These are phyloP conservation scores for Dalechampia spathulata DNA, from an alignment of 441 rosid genomes.

Conservation along the genomic window DNA sequence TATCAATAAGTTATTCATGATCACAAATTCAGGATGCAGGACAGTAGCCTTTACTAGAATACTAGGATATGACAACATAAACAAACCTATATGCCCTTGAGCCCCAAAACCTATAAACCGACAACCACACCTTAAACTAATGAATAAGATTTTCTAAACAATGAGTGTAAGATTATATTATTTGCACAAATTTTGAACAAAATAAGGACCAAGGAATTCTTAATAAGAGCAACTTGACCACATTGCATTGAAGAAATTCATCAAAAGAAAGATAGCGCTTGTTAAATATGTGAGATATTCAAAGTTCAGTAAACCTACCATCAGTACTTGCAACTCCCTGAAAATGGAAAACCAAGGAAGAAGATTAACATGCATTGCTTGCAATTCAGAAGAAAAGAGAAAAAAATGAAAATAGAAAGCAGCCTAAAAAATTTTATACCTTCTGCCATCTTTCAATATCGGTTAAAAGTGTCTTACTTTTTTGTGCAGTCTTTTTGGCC, in stretches of 20 bases:
- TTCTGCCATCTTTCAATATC: conserved; percentile 97
- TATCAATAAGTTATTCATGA: conserved; percentile 4
- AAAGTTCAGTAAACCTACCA: conserved; percentile 39
- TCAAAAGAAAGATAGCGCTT: neutral
- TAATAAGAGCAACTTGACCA: neutral
- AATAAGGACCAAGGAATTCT: neutral
- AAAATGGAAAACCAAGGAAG: conserved; percentile 20
- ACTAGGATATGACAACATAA: neutral
- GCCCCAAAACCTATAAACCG: neutral
- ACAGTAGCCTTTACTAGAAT: neutral
- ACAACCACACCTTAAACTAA: neutral
- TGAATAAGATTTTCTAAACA: neutral
- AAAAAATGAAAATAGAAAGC: neutral
- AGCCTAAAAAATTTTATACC: conserved; percentile 39
- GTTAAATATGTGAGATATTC: conserved; percentile 3
- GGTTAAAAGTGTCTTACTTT: conserved; percentile 77
- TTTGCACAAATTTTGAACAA: neutral
- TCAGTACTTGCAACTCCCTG: conserved; percentile 98
- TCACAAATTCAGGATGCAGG: neutral
- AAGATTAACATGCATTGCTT: conserved; percentile 14
- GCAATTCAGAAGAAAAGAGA: conserved; percentile 8
- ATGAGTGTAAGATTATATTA: neutral
- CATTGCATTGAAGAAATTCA: neutral
- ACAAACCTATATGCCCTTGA: neutral
- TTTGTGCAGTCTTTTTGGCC: conserved; percentile 82